Evolutionary conservation across 2,329 filamentous ascomycete species (phyloP).

Genomic region (Fusarium globosum): DNA sequence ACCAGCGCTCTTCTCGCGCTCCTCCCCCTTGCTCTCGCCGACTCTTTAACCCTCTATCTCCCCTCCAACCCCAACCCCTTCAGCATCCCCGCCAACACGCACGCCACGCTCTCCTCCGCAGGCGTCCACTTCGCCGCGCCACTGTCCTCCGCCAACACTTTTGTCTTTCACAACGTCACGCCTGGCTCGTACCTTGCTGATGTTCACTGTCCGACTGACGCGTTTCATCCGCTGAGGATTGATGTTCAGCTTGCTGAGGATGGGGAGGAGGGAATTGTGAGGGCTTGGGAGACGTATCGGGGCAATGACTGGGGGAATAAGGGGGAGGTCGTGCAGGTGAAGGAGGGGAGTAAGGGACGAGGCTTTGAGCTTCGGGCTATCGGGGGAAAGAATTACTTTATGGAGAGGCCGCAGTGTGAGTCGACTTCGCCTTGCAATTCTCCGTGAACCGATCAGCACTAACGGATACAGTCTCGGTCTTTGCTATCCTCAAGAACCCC

Average conservation of each 20-base stretch:
- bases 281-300: slow-evolving; percentile 85
- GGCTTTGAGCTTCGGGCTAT: slow-evolving; percentile 71
- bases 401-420: slow-evolving; percentile 80
- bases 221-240: slow-evolving; percentile 82
- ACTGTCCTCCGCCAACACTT: slow-evolving; percentile 74
- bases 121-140: slow-evolving; percentile 62
- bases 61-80: slow-evolving; percentile 61
- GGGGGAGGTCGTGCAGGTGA: slow-evolving; percentile 69
- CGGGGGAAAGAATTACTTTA: slow-evolving; percentile 78
- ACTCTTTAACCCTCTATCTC: slow-evolving; percentile 58
- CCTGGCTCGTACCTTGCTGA: slow-evolving; percentile 84
- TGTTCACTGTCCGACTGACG: slow-evolving; percentile 78
- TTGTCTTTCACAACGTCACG: slow-evolving; percentile 79
- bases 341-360: slow-evolving; percentile 50
- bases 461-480: slow-evolving; percentile 71
- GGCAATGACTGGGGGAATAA: slow-evolving; percentile 92
- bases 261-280: slow-evolving; percentile 56
- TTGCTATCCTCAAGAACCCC: slow-evolving; percentile 88
- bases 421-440: slow-evolving; percentile 37
- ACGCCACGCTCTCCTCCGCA: slow-evolving; percentile 67
- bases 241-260: slow-evolving; percentile 65
- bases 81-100: slow-evolving; percentile 72
- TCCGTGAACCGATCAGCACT: neutral
- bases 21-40: slow-evolving; percentile 49
- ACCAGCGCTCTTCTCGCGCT: slow-evolving; percentile 51